Evolutionary conservation across 495 filamentous ascomycete species (phyloP).

Genomic region (Aspergillus nanangensis): DNA sequence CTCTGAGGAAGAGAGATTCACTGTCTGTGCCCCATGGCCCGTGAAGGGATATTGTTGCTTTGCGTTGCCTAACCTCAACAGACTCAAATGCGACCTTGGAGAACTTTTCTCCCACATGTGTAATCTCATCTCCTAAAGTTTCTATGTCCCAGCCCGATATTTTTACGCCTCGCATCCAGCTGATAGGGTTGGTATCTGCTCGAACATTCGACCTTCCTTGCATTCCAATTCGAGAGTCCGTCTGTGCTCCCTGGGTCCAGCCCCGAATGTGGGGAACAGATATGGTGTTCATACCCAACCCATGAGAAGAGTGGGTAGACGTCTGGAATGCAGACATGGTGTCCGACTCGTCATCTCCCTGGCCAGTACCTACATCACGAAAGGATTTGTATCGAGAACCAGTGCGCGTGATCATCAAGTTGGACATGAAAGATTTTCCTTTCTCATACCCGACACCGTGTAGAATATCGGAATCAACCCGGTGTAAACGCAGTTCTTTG

Average conservation of each 20-base stretch:
- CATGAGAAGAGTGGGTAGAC: slow-evolving; percentile 21
- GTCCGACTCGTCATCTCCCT: slow-evolving; percentile 32
- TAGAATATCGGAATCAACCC: slow-evolving; percentile 59
- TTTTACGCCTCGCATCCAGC: slow-evolving; percentile 92
- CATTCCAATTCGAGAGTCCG: slow-evolving; percentile 56
- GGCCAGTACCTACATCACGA: slow-evolving; percentile 49
- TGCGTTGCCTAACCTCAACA: slow-evolving; percentile 73
- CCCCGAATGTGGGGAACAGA: slow-evolving; percentile 39
- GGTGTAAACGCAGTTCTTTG: slow-evolving; percentile 74
- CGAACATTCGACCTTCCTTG: slow-evolving; percentile 52
- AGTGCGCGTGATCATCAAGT: slow-evolving; percentile 70
- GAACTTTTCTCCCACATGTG: slow-evolving; percentile 75
- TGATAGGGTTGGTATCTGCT: slow-evolving; percentile 70
- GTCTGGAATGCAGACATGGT: slow-evolving; percentile 24
- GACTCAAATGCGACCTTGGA: slow-evolving; percentile 82
- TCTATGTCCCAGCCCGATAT: slow-evolving; percentile 77
- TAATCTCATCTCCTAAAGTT: slow-evolving; percentile 81
- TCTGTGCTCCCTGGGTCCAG: slow-evolving; percentile 40
- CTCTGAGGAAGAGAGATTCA: slow-evolving; percentile 69
- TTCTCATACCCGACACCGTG: slow-evolving; percentile 72
- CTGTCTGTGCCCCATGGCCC: slow-evolving; percentile 80
- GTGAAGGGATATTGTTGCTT: slow-evolving; percentile 69
- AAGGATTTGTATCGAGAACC: slow-evolving; percentile 86
- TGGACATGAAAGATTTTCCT: slow-evolving; percentile 58
- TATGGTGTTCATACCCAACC: slow-evolving; percentile 47